These are phyloP conservation scores for Zopfia rhizophila DNA, from an alignment of 2,329 filamentous ascomycete species.

Conservation along the genomic window DNA sequence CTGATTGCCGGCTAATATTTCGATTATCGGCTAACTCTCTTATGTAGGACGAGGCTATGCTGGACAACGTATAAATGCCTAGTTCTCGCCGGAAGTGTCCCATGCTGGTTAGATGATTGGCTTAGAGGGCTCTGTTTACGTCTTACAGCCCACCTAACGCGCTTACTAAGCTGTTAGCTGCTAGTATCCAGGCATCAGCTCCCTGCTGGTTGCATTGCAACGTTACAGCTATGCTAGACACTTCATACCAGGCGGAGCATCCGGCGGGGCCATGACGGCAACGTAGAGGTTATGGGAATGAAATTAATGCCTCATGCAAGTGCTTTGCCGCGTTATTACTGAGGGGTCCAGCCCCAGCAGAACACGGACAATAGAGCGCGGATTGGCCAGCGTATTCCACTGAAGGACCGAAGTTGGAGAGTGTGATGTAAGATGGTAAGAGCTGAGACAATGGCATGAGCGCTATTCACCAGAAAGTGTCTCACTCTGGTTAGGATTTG, in stretches of 20 bases:
- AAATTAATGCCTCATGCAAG: conserved; percentile 19
- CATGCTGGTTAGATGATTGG: conserved; percentile 18
- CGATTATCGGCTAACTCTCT: conserved; percentile 15
- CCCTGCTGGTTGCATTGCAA: conserved; percentile 22
- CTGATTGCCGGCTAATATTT: conserved; percentile 17
- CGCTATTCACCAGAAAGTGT: conserved; percentile 8
- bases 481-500: conserved; percentile 7
- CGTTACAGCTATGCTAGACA: conserved; percentile 24
- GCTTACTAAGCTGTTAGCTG: conserved; percentile 20
- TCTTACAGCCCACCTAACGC: conserved; percentile 13
- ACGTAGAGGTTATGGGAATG: conserved; percentile 12
- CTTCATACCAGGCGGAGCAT: conserved; percentile 22
- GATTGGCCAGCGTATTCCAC: conserved; percentile 13
- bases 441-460: conserved; percentile 14
- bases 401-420: conserved; percentile 8
- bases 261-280: conserved; percentile 14
- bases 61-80: conserved; percentile 14
- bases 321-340: conserved; percentile 8
- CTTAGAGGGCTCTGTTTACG: conserved; percentile 16
- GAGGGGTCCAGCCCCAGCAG: background rate
- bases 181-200: conserved; percentile 17
- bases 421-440: conserved; percentile 10
- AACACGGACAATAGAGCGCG: conserved; percentile 1
- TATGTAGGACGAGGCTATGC: conserved; percentile 16
- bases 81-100: conserved; percentile 13